Percentiles rank a stretch among this genome's conserved stretches.
phyloP scores from a whole-genome alignment of 768 basidiomycete species.

The Grammothele lineata region DNA sequence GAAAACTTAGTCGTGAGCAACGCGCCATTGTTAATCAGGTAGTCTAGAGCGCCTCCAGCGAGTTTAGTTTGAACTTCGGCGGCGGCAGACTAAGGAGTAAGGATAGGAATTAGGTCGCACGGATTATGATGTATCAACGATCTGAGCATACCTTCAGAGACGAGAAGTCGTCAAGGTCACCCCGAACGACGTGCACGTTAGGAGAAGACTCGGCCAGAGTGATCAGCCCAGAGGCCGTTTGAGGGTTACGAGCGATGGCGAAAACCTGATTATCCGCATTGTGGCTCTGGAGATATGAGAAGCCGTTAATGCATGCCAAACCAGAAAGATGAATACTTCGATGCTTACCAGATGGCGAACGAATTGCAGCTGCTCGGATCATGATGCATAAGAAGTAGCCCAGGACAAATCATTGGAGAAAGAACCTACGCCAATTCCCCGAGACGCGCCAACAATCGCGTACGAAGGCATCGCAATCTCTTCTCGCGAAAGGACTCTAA shows the following conservation, averaged over 20 bases:
- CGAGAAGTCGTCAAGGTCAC: conserved; percentile 30
- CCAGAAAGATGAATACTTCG: too few species aligned
- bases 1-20: too few species aligned
- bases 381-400: too few species aligned
- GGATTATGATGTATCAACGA: too few species aligned
- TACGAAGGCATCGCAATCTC: too few species aligned
- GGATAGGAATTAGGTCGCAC: too few species aligned
- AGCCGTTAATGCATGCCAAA: too few species aligned
- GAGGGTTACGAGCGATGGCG: conserved; percentile 19
- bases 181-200: conserved; percentile 33
- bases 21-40: conserved; percentile 36
- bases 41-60: conserved; percentile 31
- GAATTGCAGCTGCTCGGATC: conserved; percentile 16
- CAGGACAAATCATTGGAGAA: too few species aligned
- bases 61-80: conserved; percentile 16
- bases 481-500: too few species aligned
- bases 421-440: too few species aligned
- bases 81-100: conserved; percentile 22
- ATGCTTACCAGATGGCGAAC: conserved; percentile 22
- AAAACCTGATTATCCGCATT: conserved; percentile 18
- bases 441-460: too few species aligned
- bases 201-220: conserved; percentile 5
- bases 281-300: conserved; percentile 4
- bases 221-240: conserved; percentile 5
- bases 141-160: conserved; percentile 26